These are phyloP conservation scores for Lactuca sativa DNA, from an alignment of 129 eudicot species.

Conservation along the genomic window DNA sequence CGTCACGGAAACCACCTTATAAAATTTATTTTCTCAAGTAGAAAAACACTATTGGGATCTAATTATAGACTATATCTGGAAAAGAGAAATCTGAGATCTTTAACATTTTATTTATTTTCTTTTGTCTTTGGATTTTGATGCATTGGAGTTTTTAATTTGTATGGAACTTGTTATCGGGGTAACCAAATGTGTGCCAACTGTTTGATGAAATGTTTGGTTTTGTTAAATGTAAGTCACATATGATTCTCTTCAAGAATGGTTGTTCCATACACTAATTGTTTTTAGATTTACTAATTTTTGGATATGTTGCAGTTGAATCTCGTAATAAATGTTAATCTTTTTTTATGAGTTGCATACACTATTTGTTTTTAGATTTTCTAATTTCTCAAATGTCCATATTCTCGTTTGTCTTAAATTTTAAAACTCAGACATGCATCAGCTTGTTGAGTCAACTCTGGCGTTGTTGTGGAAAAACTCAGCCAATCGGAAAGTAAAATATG, in stretches of 20 bases:
- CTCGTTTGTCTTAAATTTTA: not conserved
- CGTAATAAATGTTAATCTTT: slow-evolving; percentile 36
- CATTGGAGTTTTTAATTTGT: too few relatives aligned
- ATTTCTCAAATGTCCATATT: slow-evolving; percentile 10
- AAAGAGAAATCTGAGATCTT: too few relatives aligned
- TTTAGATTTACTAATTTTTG: slow-evolving; percentile 76
- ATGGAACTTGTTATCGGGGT: too few relatives aligned
- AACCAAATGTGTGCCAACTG: too few relatives aligned
- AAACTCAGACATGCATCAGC: slow-evolving; percentile 58
- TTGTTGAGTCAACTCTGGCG: slow-evolving; percentile 69
- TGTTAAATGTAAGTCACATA: slow-evolving; percentile 66
- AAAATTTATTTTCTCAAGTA: too few relatives aligned
- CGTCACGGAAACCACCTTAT: too few relatives aligned
- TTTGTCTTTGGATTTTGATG: too few relatives aligned
- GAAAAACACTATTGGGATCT: too few relatives aligned
- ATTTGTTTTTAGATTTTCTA: slow-evolving; percentile 3
- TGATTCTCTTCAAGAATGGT: not conserved
- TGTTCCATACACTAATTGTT: slow-evolving; percentile 18
- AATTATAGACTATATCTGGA: too few relatives aligned
- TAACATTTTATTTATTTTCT: too few relatives aligned
- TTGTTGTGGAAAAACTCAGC: slow-evolving; percentile 66
- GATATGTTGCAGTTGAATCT: slow-evolving; percentile 66
- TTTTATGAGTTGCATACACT: not conserved
- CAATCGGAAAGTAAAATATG: slow-evolving; percentile 69
- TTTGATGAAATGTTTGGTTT: too few relatives aligned